Evolutionary conservation across 1,284 basidiomycete species (phyloP).

Genomic region (Ustilago xerochloae): DNA sequence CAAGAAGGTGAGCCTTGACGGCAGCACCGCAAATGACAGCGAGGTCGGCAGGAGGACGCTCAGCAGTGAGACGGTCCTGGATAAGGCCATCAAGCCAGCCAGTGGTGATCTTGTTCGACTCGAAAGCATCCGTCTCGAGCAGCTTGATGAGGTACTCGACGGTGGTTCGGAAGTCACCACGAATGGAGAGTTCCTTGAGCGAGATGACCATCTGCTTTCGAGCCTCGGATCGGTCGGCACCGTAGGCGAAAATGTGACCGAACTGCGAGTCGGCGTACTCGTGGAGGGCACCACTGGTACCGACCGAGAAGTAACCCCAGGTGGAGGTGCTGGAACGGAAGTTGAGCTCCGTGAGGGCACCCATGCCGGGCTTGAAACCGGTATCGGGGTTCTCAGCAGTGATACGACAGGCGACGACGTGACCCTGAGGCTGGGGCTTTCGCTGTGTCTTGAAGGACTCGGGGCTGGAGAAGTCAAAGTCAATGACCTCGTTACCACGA

Average conservation of each 20-base stretch:
- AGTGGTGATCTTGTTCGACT: constrained; percentile 96
- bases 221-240: constrained; percentile 92
- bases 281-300: constrained; percentile 93
- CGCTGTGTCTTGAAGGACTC: constrained; percentile 88
- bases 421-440: constrained; percentile 95
- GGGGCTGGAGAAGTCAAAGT: constrained; percentile 85
- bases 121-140: constrained; percentile 94
- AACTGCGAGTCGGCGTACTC: constrained; percentile 86
- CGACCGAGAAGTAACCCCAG: constrained; percentile 99
- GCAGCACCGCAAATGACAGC: constrained; percentile 93
- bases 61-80: constrained; percentile 92
- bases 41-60: constrained; percentile 89
- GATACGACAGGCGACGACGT: constrained; percentile 98
- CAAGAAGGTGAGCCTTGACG: constrained; percentile 93
- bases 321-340: constrained; percentile 90
- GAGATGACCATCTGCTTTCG: constrained; percentile 99
- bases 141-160: constrained; percentile 95
- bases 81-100: constrained; percentile 99
- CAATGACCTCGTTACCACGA: constrained; percentile 71
- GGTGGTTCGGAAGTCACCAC: constrained; percentile 98
- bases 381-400: constrained; percentile 99
- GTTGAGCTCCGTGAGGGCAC: constrained; percentile 96
- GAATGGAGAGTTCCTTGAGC: constrained; percentile 96
- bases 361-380: constrained; percentile 99
- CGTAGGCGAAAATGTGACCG: constrained; percentile 99